Evolutionary conservation across 768 basidiomycete genomes (phyloP).

Genomic region (Trametes punicea): DNA sequence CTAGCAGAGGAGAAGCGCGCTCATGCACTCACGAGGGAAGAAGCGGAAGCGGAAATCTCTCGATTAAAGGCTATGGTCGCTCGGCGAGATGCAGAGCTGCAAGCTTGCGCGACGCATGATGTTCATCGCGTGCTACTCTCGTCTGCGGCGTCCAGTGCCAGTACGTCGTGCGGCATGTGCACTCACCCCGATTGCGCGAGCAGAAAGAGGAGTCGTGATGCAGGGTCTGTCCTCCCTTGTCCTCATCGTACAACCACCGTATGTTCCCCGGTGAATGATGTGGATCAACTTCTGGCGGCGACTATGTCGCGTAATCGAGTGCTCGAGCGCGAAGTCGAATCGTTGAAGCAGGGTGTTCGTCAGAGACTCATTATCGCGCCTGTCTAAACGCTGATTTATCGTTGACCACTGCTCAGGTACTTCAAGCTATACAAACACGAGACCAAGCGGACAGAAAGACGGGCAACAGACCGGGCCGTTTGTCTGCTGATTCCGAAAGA

Average conservation of each 20-base stretch:
- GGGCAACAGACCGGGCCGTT: no score
- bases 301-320: conserved; percentile 2
- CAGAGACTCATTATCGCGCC: no score
- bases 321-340: conserved; percentile 16
- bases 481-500: neutral
- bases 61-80: conserved; percentile 52
- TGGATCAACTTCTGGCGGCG: neutral
- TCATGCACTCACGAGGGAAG: conserved; percentile 38
- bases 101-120: conserved; percentile 30
- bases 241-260: neutral
- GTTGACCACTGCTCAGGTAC: no score
- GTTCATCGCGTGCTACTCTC: neutral
- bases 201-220: neutral
- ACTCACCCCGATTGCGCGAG: neutral
- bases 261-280: neutral
- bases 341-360: neutral
- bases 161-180: neutral
- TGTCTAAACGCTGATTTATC: no score
- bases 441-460: neutral
- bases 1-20: conserved; percentile 43
- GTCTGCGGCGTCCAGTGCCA: neutral
- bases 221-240: neutral
- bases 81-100: conserved; percentile 55
- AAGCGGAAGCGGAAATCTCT: conserved; percentile 40
- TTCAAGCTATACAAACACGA: no score